Base-by-base conservation (phyloP, 345 rosid genomes). In the Heritiera fomes region DNA sequence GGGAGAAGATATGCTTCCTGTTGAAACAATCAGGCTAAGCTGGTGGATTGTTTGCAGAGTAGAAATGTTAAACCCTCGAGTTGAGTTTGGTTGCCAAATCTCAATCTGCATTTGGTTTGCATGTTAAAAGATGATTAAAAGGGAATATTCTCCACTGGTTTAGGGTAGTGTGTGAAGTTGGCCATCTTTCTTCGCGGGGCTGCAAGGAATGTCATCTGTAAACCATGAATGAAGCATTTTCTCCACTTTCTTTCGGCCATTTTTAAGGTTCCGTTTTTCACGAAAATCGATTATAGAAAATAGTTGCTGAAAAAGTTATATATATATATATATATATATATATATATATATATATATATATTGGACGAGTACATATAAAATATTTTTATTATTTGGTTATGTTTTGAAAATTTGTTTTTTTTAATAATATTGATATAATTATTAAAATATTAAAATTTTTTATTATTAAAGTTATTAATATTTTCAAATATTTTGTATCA, bases 131-230 rank as follows among this genome's bases (percentile, higher is more conserved):
- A 55, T 32, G 69, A 77, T 77, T 76, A 81, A 67, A 83, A 41
- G 52, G 62, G 83, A 83, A 78, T 86, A 84, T 82, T 82, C 76
- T 75, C 28, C 40, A 47, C 14, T 81, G 59, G 55, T 74, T 71
- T 76, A 56, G 46, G 69, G 63, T 34, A n/a, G 68, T 34, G 28
- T 67, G 80, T 76, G 79, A 79, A 68, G 79, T 68, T 68, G 84
- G 82, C 73, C 80, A 82, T 76, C 76, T 84, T 69, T 46, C 78
- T 70, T 34, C 70, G 84, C 75, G 79, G 76, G 83, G 55, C 76
- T 73, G 78, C 77, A 49, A 76, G 77, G 85, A 82, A 84, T 83
- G 67, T 81, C 52, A 6, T 56, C 65, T 56, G 32, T 70, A 79
- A 76, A 80, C 83, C 72, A 75, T 49, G 78, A 71, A 77, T 40